Base-by-base conservation (phyloP, 1,139 yeast genomes). In the Sugiyamaella pinicola region DNA sequence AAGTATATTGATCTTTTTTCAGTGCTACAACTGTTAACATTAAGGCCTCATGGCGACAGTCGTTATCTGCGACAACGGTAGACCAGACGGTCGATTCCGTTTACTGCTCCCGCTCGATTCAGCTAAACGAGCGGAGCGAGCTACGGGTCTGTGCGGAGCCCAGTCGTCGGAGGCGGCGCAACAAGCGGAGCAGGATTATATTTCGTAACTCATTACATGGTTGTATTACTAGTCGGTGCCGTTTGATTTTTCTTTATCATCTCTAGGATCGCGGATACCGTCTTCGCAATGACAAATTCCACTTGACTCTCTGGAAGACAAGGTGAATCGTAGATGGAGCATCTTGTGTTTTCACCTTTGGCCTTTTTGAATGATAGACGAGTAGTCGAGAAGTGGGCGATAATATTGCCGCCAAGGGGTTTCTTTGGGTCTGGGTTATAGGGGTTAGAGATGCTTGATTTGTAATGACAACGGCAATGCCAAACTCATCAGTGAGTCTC, bases 341-440 rank as follows among this genome's bases (percentile, higher is more conserved):
- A 93, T 39, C 89, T 85, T 75, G 99, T 83, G 65, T 88, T 93
- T 63, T 90, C 96, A 18, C 85, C 97, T 61, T 87, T 81, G 44
- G 96, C 97, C 74, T 93, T 93, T 66, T 85, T 85, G 69, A 93
- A 83, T 47, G 89, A 86, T 57, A 93, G 78, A 63, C 98, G 80
- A 1, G 99, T 93, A 8, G 98, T 93, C 2, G 97, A 89, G 19
- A 96, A 85, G 69, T 95, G 99, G 1, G 99, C 99, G 71, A 95
- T 85, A 63, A 95, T 93, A 66, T 95, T 93, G 39, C 99, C 99
- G 55, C 99, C 99, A 63, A 95, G 93, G 9, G 99, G 99, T 69
- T 95, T 95, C 71, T 95, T 95, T n/a, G 99, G 98, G 68, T 93
- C 99, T 0, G 96, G 95, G 63, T 90, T 89, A 70, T 85, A 91